Evolutionary conservation across 2,329 filamentous ascomycete genomes (phyloP).

Genomic region (Hortaea werneckii): DNA sequence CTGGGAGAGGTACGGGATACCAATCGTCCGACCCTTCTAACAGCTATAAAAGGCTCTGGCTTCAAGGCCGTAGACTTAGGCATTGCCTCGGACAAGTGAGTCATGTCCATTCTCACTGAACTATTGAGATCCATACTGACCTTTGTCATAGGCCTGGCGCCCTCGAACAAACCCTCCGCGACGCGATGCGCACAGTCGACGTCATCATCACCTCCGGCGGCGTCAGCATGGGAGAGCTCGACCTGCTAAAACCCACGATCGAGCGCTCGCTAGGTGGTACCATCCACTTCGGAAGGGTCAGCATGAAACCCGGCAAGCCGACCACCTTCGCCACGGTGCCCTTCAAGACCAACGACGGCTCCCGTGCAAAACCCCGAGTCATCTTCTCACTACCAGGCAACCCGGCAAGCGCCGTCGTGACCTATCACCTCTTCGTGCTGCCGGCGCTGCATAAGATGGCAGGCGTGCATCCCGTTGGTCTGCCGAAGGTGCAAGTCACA

Average conservation of each 20-base stretch:
- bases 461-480: slow-evolving; percentile 56
- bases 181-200: slow-evolving; percentile 63
- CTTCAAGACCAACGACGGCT: slow-evolving; percentile 42
- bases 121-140: not conserved
- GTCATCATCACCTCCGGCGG: slow-evolving; percentile 86
- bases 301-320: slow-evolving; percentile 97
- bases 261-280: slow-evolving; percentile 81
- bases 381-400: slow-evolving; percentile 92
- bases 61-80: slow-evolving; percentile 77
- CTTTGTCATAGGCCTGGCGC: slow-evolving; percentile 44
- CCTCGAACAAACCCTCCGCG: slow-evolving; percentile 67
- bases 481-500: slow-evolving; percentile 61
- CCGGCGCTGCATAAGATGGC: slow-evolving; percentile 70
- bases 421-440: slow-evolving; percentile 87
- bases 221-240: slow-evolving; percentile 95
- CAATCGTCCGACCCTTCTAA: slow-evolving; percentile 79
- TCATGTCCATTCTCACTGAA: not conserved
- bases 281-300: slow-evolving; percentile 91
- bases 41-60: slow-evolving; percentile 62
- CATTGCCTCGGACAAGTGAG: slow-evolving; percentile 62
- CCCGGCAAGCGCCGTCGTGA: slow-evolving; percentile 84
- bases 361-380: slow-evolving; percentile 50
- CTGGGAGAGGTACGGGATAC: slow-evolving; percentile 87
- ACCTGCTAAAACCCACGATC: slow-evolving; percentile 91
- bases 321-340: slow-evolving; percentile 91